Evolutionary conservation across 192 early-diverging fungal species (phyloP).

Genomic region (Paraglomus brasilianum): DNA sequence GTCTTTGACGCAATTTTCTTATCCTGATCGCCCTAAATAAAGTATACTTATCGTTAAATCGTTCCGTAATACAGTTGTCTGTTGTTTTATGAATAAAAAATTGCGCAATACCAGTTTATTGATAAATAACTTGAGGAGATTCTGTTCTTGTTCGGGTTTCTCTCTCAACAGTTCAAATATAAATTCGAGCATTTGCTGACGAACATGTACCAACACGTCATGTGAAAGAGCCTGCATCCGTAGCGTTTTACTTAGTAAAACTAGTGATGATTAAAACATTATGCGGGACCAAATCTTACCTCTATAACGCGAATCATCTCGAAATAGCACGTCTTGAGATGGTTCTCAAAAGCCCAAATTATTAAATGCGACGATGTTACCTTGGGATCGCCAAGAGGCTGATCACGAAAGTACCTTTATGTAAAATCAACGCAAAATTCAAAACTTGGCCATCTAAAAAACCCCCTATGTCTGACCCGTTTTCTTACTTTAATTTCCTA

Average conservation of each 20-base stretch:
- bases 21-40: constrained; percentile 75
- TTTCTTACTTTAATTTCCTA: constrained; percentile 71
- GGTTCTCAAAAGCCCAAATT: constrained; percentile 93
- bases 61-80: constrained; percentile 7
- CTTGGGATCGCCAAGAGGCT: constrained; percentile 61
- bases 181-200: constrained; percentile 74
- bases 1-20: constrained; percentile 85
- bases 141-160: constrained; percentile 97
- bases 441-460: not conserved
- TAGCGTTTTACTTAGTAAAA: not conserved
- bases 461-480: not conserved
- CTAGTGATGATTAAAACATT: not conserved
- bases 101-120: constrained; percentile 71
- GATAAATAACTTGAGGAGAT: constrained; percentile 85
- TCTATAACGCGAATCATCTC: constrained; percentile 89
- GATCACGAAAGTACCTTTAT: constrained; percentile 84
- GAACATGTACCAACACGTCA: constrained; percentile 83
- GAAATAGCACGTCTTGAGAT: constrained; percentile 87
- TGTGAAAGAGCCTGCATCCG: constrained; percentile 64
- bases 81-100: constrained; percentile 3
- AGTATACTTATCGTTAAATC: not conserved
- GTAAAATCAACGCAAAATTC: not conserved
- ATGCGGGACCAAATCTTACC: constrained; percentile 39
- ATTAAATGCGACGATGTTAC: constrained; percentile 75
- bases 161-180: constrained; percentile 74